A percentile compares a stretch with the other conserved stretches of the same genome.
Conservation (phyloP, 2,329 filamentous ascomycete species). For the Colletotrichum godetiae region DNA sequence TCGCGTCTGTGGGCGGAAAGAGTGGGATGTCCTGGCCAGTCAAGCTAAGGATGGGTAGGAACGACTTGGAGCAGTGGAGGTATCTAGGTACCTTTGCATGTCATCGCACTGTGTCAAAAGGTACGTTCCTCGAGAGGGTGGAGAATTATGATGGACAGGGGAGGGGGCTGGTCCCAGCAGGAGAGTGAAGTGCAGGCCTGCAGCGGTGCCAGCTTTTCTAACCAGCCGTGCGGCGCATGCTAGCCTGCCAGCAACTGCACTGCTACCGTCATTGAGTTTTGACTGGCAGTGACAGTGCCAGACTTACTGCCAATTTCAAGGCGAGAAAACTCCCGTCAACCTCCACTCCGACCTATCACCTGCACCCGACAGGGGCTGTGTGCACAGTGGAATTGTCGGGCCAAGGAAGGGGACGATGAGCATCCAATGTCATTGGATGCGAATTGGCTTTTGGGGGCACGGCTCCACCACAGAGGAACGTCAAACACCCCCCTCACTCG, state of each 20-base stretch:
- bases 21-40: neutral
- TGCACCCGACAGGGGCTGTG: neutral
- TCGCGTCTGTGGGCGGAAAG: neutral
- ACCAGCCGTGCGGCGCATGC: too few relatives aligned
- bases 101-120: neutral
- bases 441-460: neutral
- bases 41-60: neutral
- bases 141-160: neutral
- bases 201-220: too few relatives aligned
- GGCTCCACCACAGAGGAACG: neutral
- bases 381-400: too few relatives aligned
- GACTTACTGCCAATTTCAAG: neutral
- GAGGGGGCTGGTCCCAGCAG: neutral
- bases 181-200: neutral
- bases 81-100: neutral
- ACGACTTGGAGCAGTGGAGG: too few relatives aligned
- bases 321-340: neutral
- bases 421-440: neutral
- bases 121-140: neutral
- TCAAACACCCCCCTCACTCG: neutral
- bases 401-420: neutral
- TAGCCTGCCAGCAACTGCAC: neutral
- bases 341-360: neutral
- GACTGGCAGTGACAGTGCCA: neutral
- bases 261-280: constrained; percentile 2